Evolutionary conservation across 306 rosid genomes (phyloP).

Genomic region (Benincasa hispida): DNA sequence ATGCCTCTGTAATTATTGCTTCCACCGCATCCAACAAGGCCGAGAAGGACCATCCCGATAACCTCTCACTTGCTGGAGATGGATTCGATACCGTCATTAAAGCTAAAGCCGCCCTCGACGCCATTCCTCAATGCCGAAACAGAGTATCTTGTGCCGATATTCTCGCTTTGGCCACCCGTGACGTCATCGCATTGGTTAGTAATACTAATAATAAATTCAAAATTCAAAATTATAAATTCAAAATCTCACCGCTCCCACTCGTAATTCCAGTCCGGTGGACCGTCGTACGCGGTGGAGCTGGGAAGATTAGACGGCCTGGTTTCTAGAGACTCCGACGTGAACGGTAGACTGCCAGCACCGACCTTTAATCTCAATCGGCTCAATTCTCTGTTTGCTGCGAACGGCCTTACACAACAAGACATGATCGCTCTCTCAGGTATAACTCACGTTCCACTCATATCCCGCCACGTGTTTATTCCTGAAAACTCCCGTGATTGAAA

Average conservation of each 20-base stretch:
- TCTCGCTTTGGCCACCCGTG: slow-evolving; percentile 56
- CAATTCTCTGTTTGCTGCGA: slow-evolving; percentile 30
- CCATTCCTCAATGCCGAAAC: slow-evolving; percentile 39
- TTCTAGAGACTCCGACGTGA: slow-evolving; percentile 37
- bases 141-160: slow-evolving; percentile 70
- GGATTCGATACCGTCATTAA: slow-evolving; percentile 59
- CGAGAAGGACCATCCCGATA: slow-evolving; percentile 57
- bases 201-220: not conserved
- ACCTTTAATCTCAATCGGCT: slow-evolving; percentile 43
- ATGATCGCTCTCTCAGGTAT: slow-evolving; percentile 70
- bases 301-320: slow-evolving; percentile 52
- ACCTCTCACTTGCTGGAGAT: slow-evolving; percentile 61
- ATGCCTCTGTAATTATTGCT: slow-evolving; percentile 40
- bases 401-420: slow-evolving; percentile 52
- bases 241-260: not conserved
- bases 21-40: slow-evolving; percentile 39
- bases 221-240: not conserved
- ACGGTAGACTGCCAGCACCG: slow-evolving; percentile 44
- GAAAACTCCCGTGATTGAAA: not conserved
- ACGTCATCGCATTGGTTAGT: slow-evolving; percentile 38
- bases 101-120: slow-evolving; percentile 58
- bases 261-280: slow-evolving; percentile 48
- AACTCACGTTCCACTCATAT: not conserved
- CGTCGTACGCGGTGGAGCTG: slow-evolving; percentile 48
- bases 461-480: not conserved